phyloP scores from a whole-genome alignment of 805 yeast species.

The Huiozyma sinensis region DNA sequence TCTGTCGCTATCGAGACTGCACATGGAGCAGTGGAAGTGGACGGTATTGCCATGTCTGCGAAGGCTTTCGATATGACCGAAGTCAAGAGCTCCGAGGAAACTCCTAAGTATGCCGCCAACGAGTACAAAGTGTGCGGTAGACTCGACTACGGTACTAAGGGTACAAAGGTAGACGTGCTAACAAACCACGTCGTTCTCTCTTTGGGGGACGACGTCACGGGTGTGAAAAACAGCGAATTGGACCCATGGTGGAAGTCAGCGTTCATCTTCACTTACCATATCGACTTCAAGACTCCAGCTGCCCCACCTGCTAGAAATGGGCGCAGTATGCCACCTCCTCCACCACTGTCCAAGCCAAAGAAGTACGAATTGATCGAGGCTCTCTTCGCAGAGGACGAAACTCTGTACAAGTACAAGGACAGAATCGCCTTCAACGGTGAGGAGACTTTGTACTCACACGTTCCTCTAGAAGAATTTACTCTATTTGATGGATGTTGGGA shows the following conservation, averaged over 20 bases:
- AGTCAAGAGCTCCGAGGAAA: background rate
- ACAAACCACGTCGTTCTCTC: constrained; percentile 13
- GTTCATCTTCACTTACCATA: constrained; percentile 13
- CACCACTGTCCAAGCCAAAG: constrained; percentile 11
- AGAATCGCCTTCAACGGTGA: constrained; percentile 18
- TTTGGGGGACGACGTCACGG: constrained; percentile 10
- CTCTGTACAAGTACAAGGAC: constrained; percentile 11
- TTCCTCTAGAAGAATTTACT: constrained; percentile 17
- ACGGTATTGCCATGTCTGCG: constrained; percentile 1
- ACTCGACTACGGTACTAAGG: constrained; percentile 17
- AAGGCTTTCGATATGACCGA: constrained; percentile 8
- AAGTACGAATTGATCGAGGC: constrained; percentile 13
- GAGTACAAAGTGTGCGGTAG: constrained; percentile 8
- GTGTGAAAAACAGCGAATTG: background rate
- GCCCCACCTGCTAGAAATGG: background rate
- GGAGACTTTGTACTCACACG: constrained; percentile 15
- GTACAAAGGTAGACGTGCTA: constrained; percentile 15
- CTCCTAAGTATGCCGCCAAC: constrained; percentile 3
- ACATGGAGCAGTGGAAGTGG: background rate
- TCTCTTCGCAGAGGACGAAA: constrained; percentile 14
- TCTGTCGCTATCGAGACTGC: background rate
- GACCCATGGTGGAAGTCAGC: constrained; percentile 16
- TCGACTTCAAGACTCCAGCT: constrained; percentile 7
- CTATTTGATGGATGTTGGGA: constrained; percentile 19
- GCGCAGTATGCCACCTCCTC: constrained; percentile 6